A percentile compares a stretch with the other conserved stretches of the same genome.
Conservation (phyloP, 129 eudicot species). For the Helianthus tuberosus region DNA sequence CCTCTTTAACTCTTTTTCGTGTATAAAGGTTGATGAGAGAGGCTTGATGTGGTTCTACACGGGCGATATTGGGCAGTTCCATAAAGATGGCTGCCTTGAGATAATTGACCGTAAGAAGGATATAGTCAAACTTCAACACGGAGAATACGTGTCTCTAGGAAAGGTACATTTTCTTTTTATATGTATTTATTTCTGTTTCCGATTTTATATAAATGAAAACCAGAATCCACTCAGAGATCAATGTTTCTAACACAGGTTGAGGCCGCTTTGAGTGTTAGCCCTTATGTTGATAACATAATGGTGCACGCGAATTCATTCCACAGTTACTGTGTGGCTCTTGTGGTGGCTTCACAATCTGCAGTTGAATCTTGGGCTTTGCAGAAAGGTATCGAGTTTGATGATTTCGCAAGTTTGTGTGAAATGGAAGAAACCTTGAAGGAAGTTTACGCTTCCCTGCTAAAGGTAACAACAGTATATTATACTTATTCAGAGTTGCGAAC, state of each 20-base stretch:
- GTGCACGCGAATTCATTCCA: slow-evolving; percentile 81
- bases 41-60: slow-evolving; percentile 98
- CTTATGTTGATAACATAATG: slow-evolving; percentile 84
- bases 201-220: not conserved
- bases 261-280: slow-evolving; percentile 66
- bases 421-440: slow-evolving; percentile 74
- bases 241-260: slow-evolving; percentile 63
- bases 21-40: slow-evolving; percentile 77
- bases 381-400: slow-evolving; percentile 54
- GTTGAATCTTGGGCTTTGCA: slow-evolving; percentile 75
- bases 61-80: slow-evolving; percentile 88
- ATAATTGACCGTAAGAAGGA: slow-evolving; percentile 94
- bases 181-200: not conserved
- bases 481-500: not conserved
- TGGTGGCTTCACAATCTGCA: slow-evolving; percentile 71
- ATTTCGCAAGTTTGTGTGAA: slow-evolving; percentile 67
- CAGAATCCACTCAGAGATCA: slow-evolving; percentile 16
- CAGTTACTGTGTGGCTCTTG: slow-evolving; percentile 92
- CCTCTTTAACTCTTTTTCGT: slow-evolving; percentile 1
- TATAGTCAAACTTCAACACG: slow-evolving; percentile 95
- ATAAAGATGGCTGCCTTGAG: slow-evolving; percentile 93
- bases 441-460: slow-evolving; percentile 64
- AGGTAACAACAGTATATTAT: slow-evolving; percentile 45
- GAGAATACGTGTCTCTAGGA: slow-evolving; percentile 95
- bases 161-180: slow-evolving; percentile 48